phyloP scores from a whole-genome alignment of 2,329 filamentous ascomycete species.

The Exserohilum turcica region DNA sequence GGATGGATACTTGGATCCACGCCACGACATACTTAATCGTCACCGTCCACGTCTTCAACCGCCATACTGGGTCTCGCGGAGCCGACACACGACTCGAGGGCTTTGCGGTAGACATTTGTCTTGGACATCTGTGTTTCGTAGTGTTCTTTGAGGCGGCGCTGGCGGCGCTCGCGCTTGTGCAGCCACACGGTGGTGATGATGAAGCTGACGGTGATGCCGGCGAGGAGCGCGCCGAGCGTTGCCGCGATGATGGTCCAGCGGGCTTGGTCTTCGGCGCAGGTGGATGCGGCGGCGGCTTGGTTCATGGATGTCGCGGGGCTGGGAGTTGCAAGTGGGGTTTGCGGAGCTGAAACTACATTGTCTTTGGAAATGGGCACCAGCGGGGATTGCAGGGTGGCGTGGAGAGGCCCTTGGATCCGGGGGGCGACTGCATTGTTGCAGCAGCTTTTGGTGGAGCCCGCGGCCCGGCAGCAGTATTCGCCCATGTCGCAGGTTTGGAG shows the following conservation, averaged over 20 bases:
- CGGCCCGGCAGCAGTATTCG: conserved; percentile 42
- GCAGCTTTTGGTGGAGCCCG: conserved; percentile 32
- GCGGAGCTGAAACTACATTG: no score
- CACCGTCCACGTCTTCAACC: conserved; percentile 3
- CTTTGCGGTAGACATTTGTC: conserved; percentile 33
- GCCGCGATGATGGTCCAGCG: conserved; percentile 33
- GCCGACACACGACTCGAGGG: conserved; percentile 19
- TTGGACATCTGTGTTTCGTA: conserved; percentile 41
- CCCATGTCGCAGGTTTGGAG: conserved; percentile 44
- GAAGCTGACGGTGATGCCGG: conserved; percentile 26
- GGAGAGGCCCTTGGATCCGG: conserved; percentile 25
- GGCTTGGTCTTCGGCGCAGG: conserved; percentile 25
- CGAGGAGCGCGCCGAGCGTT: conserved; percentile 31
- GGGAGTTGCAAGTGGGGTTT: no score
- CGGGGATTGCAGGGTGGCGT: conserved; percentile 31
- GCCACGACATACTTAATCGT: no score
- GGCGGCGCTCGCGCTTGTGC: conserved; percentile 36
- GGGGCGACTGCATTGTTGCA: conserved; percentile 37
- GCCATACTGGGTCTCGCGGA: conserved; percentile 13
- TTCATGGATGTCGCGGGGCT: conserved; percentile 11
- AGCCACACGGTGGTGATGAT: conserved; percentile 29
- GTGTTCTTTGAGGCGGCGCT: conserved; percentile 42
- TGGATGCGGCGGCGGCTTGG: conserved; percentile 7
- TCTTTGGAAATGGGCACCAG: no score
- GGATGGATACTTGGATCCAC: no score